These are phyloP conservation scores for Wickerhamiella galacta DNA, from an alignment of 805 yeast genomes.

Conservation along the genomic window DNA sequence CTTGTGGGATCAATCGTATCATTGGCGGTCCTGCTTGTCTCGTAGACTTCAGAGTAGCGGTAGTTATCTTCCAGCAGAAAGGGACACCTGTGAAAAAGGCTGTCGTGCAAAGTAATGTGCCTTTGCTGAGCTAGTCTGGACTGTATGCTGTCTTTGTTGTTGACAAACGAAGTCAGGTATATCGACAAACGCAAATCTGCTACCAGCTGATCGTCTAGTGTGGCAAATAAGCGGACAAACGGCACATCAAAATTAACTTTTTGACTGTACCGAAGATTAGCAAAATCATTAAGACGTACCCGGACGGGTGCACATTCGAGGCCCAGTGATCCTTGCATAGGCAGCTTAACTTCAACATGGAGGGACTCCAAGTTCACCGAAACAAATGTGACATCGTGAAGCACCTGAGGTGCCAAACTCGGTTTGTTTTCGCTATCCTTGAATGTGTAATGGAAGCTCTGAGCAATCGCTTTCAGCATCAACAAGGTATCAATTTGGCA, in stretches of 20 bases:
- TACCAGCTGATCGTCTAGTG: constrained; percentile 7
- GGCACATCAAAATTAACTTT: constrained; percentile 37
- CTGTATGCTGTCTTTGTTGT: too few species aligned
- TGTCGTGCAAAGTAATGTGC: constrained; percentile 58
- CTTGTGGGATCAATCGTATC: constrained; percentile 30
- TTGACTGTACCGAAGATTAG: constrained; percentile 46
- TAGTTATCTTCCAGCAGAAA: constrained; percentile 42
- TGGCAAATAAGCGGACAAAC: constrained; percentile 22
- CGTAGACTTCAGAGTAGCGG: constrained; percentile 23
- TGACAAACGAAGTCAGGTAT: too few species aligned
- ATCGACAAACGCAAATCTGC: too few species aligned
- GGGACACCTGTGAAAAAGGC: constrained; percentile 65
- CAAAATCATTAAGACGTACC: constrained; percentile 62
- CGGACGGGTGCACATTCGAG: too few species aligned
- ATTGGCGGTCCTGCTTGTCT: background rate
- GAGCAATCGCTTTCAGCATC: constrained; percentile 26
- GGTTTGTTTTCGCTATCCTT: constrained; percentile 64
- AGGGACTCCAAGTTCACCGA: constrained; percentile 38
- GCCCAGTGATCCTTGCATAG: too few species aligned
- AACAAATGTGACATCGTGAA: constrained; percentile 56
- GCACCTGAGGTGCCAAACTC: constrained; percentile 34
- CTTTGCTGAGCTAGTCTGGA: constrained; percentile 46
- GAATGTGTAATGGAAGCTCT: constrained; percentile 44
- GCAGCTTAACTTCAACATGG: constrained; percentile 25
- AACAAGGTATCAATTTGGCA: constrained; percentile 31